These are phyloP conservation scores for Chamaenerion angustifolium DNA, from an alignment of 345 rosid species.

Conservation along the genomic window DNA sequence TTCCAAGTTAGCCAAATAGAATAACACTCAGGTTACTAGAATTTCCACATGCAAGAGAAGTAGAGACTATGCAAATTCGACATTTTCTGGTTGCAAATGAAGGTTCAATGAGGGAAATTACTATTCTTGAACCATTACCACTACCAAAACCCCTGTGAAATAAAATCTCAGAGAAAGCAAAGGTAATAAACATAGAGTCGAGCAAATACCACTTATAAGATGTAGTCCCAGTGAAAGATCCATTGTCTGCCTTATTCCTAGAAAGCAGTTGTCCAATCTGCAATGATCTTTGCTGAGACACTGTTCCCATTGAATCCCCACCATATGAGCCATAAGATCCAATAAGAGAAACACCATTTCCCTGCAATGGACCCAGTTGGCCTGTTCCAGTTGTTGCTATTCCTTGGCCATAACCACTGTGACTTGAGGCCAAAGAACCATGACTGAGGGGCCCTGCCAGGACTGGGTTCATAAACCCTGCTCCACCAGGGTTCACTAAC, in stretches of 20 bases:
- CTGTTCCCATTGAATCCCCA: slow-evolving; percentile 19
- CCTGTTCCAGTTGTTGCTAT: slow-evolving; percentile 2
- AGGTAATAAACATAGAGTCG: not conserved
- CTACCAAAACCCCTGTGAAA: not conserved
- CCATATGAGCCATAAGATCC: slow-evolving; percentile 38
- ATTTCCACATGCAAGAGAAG: no score
- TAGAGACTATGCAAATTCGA: no score
- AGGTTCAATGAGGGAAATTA: no score
- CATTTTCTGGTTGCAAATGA: no score
- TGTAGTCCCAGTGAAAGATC: slow-evolving; percentile 25
- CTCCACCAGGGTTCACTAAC: slow-evolving; percentile 17
- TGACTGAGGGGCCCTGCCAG: slow-evolving; percentile 18
- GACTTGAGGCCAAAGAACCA: slow-evolving; percentile 8
- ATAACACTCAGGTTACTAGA: no score
- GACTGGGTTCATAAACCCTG: slow-evolving; percentile 29
- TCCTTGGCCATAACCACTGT: slow-evolving; percentile 23
- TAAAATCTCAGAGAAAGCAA: slow-evolving; percentile 1
- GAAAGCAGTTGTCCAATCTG: slow-evolving; percentile 17
- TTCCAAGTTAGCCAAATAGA: no score
- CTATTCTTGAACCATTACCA: not conserved
- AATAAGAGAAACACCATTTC: slow-evolving; percentile 18
- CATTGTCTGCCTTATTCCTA: slow-evolving; percentile 21
- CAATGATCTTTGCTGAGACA: slow-evolving; percentile 14
- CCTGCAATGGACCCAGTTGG: slow-evolving; percentile 18
- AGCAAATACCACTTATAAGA: slow-evolving; percentile 35